phyloP scores from a whole-genome alignment of 2,329 filamentous ascomycete species.

The Whalleya microplaca region DNA sequence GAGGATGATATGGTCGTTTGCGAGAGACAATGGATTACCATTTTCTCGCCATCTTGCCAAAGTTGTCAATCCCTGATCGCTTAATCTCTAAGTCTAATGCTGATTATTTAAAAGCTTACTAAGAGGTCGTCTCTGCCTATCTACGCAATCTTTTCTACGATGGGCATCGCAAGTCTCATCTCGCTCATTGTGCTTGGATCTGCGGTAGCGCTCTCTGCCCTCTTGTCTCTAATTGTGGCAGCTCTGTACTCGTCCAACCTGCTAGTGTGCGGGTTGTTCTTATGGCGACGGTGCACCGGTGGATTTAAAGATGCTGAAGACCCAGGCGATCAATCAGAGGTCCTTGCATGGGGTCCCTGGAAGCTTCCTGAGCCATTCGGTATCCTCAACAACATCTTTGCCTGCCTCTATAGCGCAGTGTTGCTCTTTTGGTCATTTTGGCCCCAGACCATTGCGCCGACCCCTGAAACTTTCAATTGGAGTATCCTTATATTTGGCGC shows the following conservation, averaged over 20 bases:
- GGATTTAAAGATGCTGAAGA: conserved; percentile 31
- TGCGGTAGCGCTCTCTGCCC: conserved; percentile 46
- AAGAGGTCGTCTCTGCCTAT: conserved; percentile 23
- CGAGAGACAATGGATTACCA: conserved; percentile 25
- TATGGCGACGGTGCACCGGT: conserved; percentile 43
- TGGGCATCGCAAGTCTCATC: conserved; percentile 26
- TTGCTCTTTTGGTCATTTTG: conserved; percentile 62
- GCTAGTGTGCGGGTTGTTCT: conserved; percentile 42
- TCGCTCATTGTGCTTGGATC: conserved; percentile 35
- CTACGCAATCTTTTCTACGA: conserved; percentile 24
- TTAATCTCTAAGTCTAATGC: not conserved
- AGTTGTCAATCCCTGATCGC: not conserved
- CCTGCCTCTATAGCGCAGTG: conserved; percentile 56
- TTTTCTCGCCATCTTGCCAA: conserved; percentile 1
- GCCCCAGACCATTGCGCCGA: conserved; percentile 42
- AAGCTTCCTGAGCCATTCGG: conserved; percentile 54
- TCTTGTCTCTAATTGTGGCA: conserved; percentile 47
- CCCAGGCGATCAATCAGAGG: conserved; percentile 4
- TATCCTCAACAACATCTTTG: conserved; percentile 57
- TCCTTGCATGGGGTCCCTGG: conserved; percentile 57
- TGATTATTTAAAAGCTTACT: conserved; percentile 15
- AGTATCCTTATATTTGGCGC: conserved; percentile 48
- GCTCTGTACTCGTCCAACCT: conserved; percentile 50
- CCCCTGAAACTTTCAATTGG: conserved; percentile 50
- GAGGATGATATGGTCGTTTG: conserved; percentile 28